These are phyloP conservation scores for Plasmodium knowlesi DNA, from an alignment of 169 alveolate genomes.

Conservation along the genomic window DNA sequence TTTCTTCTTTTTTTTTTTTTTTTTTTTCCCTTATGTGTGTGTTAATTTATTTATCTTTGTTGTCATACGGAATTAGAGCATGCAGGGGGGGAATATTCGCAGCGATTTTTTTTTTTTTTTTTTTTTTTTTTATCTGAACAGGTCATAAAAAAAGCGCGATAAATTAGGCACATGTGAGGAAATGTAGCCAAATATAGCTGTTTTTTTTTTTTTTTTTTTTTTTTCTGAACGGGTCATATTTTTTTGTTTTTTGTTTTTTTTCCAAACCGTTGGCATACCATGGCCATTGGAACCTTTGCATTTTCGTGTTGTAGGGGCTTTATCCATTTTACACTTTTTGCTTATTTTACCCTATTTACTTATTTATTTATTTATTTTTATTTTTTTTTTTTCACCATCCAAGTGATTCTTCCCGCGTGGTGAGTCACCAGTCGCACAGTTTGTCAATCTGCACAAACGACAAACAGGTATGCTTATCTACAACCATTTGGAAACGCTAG, in stretches of 20 bases:
- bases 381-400: not conserved
- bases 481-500: not conserved
- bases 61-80: not conserved
- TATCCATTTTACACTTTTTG: not conserved
- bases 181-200: no score
- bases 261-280: not conserved
- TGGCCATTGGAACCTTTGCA: not conserved
- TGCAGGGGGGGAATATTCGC: not conserved
- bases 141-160: no score
- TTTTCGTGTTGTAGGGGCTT: not conserved
- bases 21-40: not conserved
- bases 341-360: not conserved
- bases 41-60: not conserved
- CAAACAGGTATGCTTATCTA: not conserved
- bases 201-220: conserved; percentile 20
- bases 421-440: not conserved
- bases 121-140: conserved; percentile 8
- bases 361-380: not conserved
- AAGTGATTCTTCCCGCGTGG: not conserved
- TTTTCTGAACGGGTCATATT: no score
- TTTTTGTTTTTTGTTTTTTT: conserved; percentile 10
- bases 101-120: conserved; percentile 14
- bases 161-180: no score
- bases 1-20: not conserved
- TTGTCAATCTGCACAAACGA: not conserved